Conservation (phyloP, 2,329 filamentous ascomycete species). For the Pyrenophora seminiperda region DNA sequence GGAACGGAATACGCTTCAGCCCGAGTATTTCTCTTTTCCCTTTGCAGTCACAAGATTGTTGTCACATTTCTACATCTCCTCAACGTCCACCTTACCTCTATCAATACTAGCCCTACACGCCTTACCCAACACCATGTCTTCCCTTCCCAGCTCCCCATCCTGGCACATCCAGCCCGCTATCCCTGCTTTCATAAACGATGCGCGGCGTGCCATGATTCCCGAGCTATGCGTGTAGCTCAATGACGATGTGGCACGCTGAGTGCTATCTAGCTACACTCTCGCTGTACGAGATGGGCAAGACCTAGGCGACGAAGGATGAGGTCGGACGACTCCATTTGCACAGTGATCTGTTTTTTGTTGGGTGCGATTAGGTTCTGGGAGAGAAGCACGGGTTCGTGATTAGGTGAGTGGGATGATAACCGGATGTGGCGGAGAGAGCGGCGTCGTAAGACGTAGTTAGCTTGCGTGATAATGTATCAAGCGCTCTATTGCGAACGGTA, state of each 20-base stretch:
- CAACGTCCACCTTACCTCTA: background rate
- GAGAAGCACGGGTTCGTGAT: conserved; percentile 20
- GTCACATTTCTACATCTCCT: background rate
- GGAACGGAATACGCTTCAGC: background rate
- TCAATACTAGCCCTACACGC: background rate
- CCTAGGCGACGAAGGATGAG: background rate
- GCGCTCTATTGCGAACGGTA: too few relatives aligned
- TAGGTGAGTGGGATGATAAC: conserved; percentile 9
- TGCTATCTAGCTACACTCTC: conserved; percentile 6
- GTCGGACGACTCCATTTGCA: conserved; percentile 23
- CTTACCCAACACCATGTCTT: background rate
- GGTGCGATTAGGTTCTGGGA: conserved; percentile 26
- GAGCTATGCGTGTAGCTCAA: background rate
- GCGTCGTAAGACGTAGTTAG: too few relatives aligned
- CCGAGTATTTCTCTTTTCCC: background rate
- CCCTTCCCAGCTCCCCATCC: background rate
- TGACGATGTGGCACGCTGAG: conserved; percentile 2
- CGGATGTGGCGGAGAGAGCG: conserved; percentile 20
- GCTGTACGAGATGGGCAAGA: background rate
- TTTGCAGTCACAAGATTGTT: too few relatives aligned
- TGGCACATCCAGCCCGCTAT: conserved; percentile 14
- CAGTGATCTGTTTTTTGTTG: conserved; percentile 22
- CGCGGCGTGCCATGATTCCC: conserved; percentile 7
- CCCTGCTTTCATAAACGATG: conserved; percentile 10
- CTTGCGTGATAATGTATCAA: too few relatives aligned